Conservation (phyloP, 202 grass and related monocot species). For the Zoysia matrella region DNA sequence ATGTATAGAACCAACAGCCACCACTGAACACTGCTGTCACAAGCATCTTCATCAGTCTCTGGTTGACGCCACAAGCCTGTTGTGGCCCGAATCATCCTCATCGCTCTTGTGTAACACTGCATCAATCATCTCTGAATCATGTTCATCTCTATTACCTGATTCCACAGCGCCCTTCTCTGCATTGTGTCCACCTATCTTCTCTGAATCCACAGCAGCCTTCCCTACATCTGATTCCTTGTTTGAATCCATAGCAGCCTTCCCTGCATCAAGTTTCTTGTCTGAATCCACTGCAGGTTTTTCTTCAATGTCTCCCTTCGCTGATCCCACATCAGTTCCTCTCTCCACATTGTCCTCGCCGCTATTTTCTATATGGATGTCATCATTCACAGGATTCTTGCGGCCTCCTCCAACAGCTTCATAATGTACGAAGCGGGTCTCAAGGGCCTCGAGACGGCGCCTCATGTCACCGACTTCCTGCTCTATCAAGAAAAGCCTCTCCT, state of each 20-base stretch:
- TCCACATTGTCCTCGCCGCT: background rate
- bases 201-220: background rate
- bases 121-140: background rate
- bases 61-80: background rate
- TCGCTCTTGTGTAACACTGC: background rate
- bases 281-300: background rate
- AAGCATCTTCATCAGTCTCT: slow-evolving; percentile 10
- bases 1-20: slow-evolving; percentile 43
- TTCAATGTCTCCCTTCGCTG: background rate
- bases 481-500: slow-evolving; percentile 90
- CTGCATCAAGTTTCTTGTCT: background rate
- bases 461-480: slow-evolving; percentile 85
- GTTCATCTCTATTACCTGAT: background rate
- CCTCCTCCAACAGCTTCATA: background rate
- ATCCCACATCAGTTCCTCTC: background rate
- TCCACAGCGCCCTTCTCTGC: background rate
- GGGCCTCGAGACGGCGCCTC: slow-evolving; percentile 52
- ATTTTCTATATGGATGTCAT: background rate
- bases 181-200: background rate
- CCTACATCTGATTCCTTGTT: background rate
- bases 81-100: background rate
- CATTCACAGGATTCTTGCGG: slow-evolving; percentile 9
- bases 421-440: slow-evolving; percentile 46
- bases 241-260: background rate
- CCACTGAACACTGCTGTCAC: background rate